phyloP scores from a whole-genome alignment of 345 rosid species.

The Trapa incisa region DNA sequence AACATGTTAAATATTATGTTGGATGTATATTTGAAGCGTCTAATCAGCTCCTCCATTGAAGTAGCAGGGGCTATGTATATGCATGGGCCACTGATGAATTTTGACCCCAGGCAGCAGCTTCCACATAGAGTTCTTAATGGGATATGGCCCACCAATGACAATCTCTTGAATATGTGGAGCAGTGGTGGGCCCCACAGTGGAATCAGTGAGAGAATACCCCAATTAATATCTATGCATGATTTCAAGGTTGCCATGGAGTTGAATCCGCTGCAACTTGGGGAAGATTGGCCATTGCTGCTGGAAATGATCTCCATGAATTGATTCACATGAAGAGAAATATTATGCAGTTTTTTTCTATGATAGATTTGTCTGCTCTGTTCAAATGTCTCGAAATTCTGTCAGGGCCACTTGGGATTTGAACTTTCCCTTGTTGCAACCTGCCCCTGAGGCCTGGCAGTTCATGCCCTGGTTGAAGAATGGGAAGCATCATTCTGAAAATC shows the following conservation, averaged over 20 bases:
- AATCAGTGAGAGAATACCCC: conserved; percentile 28
- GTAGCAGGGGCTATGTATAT: conserved; percentile 48
- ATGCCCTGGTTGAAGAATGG: background rate
- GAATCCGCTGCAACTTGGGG: conserved; percentile 85
- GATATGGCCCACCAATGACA: conserved; percentile 34
- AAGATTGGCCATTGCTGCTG: conserved; percentile 78
- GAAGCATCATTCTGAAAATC: background rate
- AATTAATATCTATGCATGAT: conserved; percentile 63
- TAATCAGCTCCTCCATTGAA: conserved; percentile 59
- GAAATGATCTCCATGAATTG: conserved; percentile 59
- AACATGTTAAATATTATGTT: conserved; percentile 52
- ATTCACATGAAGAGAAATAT: conserved; percentile 35
- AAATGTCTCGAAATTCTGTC: conserved; percentile 9
- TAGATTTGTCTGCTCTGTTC: conserved; percentile 26
- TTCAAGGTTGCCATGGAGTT: conserved; percentile 93
- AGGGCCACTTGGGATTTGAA: conserved; percentile 18
- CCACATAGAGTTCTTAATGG: conserved; percentile 44
- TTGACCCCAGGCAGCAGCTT: conserved; percentile 44
- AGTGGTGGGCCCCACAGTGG: conserved; percentile 17
- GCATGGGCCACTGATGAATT: conserved; percentile 27
- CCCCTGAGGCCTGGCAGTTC: conserved; percentile 29
- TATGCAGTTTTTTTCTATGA: conserved; percentile 16
- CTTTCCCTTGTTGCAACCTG: conserved; percentile 10
- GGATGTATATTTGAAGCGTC: conserved; percentile 69
- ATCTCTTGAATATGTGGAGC: conserved; percentile 39